phyloP scores from a whole-genome alignment of 2,329 filamentous ascomycete species.

The Bipolaris oryzae region DNA sequence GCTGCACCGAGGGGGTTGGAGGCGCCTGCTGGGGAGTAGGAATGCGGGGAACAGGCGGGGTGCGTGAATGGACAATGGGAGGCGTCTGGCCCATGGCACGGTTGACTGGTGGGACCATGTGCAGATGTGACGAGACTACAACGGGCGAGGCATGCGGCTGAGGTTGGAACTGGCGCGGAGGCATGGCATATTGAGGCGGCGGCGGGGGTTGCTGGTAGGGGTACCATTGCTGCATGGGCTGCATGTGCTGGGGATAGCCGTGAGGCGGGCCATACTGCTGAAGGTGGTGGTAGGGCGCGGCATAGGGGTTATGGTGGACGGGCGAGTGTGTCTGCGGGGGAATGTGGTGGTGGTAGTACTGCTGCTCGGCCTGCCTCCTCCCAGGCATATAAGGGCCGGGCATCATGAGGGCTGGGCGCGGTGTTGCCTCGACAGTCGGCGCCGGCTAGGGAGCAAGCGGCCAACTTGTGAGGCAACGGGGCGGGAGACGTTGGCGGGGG shows the following conservation, averaged over 20 bases:
- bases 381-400: slow-evolving; percentile 62
- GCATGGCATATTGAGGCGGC: slow-evolving; percentile 46
- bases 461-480: slow-evolving; percentile 49
- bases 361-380: slow-evolving; percentile 50
- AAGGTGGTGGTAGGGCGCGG: slow-evolving; percentile 42
- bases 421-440: slow-evolving; percentile 49
- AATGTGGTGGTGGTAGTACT: slow-evolving; percentile 40
- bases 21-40: slow-evolving; percentile 41
- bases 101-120: slow-evolving; percentile 51
- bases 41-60: slow-evolving; percentile 41
- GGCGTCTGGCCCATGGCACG: slow-evolving; percentile 47
- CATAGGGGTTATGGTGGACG: slow-evolving; percentile 35
- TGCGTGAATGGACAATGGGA: slow-evolving; percentile 45
- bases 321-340: slow-evolving; percentile 28
- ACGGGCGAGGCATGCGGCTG: slow-evolving; percentile 52
- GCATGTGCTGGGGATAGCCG: slow-evolving; percentile 48
- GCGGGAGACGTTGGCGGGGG: slow-evolving; percentile 10
- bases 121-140: slow-evolving; percentile 54
- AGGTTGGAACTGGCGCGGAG: slow-evolving; percentile 47
- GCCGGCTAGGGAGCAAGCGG: slow-evolving; percentile 46
- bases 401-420: slow-evolving; percentile 72
- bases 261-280: slow-evolving; percentile 51
- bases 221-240: slow-evolving; percentile 49
- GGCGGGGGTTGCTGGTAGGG: slow-evolving; percentile 47
- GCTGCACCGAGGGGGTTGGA: slow-evolving; percentile 45